Base-by-base conservation (phyloP, 1,284 basidiomycete genomes). In the Schizophyllum commune region DNA sequence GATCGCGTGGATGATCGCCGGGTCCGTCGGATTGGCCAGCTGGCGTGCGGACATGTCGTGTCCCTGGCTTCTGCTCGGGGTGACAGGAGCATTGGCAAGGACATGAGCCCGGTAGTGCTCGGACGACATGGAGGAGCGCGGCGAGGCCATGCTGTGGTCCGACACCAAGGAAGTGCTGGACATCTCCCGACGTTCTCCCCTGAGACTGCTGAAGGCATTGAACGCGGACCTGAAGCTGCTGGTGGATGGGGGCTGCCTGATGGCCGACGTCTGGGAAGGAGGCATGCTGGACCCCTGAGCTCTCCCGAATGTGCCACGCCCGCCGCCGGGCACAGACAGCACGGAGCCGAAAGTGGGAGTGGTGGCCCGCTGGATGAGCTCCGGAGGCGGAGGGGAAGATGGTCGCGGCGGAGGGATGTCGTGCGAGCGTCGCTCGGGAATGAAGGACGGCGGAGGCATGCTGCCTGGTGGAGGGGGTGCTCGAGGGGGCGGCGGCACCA, bases 1-100 rank as follows among this genome's bases (percentile, higher is more conserved):
- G 69, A 99, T 98, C 1, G 96, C 92, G 71, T 98, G 95, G 67
- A 98, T 96, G 66, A 95, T 78, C 1, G 79, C 74, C 1, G 94
- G 93, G 72, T 98, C 95, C 13, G 94, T 96, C 21, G 86, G 58
- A 64, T 60, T 67, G 63, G 58, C 70, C 64, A 60, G 65, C 1
- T 77, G 78, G 33, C 61, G 68, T 27, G 64, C 61, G 7, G 69
- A 63, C 34, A 73, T 69, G 65, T 79, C 75, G 0, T 75, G 77
- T 8, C 64, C 61, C 13, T 57, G 51, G 2, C 73, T 71, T 67
- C 75, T 81, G 55, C 77, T 72, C 19, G 79, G 79, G 15, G 75
- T 75, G 22, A 71, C 69, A 57, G 80, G 77, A 8, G 69, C 67
- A 51, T 61, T 65, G 17, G 70, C 69, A 58, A 63, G 54, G 6